A percentile compares a stretch with the other conserved stretches of the same genome.
These are phyloP conservation scores for Coffea humblotiana DNA, from an alignment of 305 asterid species.

Conservation along the genomic window DNA sequence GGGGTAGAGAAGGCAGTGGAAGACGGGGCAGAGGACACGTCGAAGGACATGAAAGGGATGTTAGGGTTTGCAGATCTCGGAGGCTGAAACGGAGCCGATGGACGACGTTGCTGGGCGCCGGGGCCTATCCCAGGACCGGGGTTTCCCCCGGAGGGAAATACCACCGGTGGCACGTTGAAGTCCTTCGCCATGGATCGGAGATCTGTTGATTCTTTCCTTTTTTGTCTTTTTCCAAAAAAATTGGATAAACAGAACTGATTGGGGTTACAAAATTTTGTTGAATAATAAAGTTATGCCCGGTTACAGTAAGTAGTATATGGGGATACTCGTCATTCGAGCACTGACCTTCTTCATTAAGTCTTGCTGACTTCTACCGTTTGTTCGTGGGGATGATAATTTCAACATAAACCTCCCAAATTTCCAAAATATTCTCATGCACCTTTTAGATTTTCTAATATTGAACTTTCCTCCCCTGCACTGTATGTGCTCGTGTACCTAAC, in stretches of 20 bases:
- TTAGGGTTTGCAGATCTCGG: constrained; percentile 55
- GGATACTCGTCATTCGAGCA: too few species aligned
- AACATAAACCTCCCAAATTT: too few species aligned
- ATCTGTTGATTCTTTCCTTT: constrained; percentile 22
- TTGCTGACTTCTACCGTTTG: too few species aligned
- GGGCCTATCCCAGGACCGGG: constrained; percentile 27
- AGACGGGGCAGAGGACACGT: constrained; percentile 63
- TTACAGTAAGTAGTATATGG: too few species aligned
- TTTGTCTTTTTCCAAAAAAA: not conserved
- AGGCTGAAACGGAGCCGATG: constrained; percentile 80
- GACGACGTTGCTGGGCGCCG: constrained; percentile 69
- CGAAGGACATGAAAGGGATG: constrained; percentile 88
- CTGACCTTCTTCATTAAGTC: too few species aligned
- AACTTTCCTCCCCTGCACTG: too few species aligned
- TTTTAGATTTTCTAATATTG: too few species aligned
- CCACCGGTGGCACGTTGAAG: constrained; percentile 43
- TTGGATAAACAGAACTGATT: not conserved
- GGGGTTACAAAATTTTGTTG: not conserved
- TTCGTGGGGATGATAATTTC: too few species aligned
- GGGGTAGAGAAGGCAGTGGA: constrained; percentile 65
- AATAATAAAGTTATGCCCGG: too few species aligned
- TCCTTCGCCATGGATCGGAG: constrained; percentile 50
- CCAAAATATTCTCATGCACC: too few species aligned
- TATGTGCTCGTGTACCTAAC: too few species aligned
- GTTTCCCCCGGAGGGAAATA: constrained; percentile 39